phyloP scores from a whole-genome alignment of 495 filamentous ascomycete species.

The Mytilinidion resinicola region DNA sequence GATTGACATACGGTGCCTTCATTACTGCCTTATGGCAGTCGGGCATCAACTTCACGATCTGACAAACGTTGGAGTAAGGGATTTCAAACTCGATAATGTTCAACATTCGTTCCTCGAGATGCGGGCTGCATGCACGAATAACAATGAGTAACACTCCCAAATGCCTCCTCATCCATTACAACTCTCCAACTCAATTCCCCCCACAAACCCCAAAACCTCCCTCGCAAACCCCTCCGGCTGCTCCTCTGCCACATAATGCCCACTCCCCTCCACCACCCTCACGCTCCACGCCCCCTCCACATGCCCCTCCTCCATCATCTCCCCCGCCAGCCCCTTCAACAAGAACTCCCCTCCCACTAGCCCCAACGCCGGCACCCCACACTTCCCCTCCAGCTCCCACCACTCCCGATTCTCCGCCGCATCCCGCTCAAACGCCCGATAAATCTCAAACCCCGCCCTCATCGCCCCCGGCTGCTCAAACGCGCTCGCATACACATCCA shows the following conservation, averaged over 20 bases:
- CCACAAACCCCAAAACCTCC: constrained; percentile 33
- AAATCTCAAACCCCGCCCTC: constrained; percentile 37
- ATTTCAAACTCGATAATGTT: no score
- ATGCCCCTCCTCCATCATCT: constrained; percentile 35
- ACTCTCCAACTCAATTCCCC: constrained; percentile 4
- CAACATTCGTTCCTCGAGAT: no score
- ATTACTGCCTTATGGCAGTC: no score
- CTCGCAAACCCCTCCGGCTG: constrained; percentile 38
- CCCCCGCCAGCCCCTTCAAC: constrained; percentile 21
- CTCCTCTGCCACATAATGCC: constrained; percentile 41
- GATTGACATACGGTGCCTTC: no score
- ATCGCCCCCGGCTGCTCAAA: constrained; percentile 41
- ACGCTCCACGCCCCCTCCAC: constrained; percentile 15
- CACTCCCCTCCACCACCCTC: constrained; percentile 29
- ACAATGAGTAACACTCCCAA: no score
- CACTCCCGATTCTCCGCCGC: constrained; percentile 34
- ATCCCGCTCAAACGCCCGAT: constrained; percentile 42
- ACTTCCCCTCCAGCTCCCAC: constrained; percentile 38
- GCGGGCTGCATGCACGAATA: no score
- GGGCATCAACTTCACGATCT: no score
- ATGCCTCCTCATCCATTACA: no score
- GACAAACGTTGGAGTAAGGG: no score
- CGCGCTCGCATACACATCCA: constrained; percentile 37
- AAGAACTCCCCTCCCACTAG: constrained; percentile 35
- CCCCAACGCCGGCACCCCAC: constrained; percentile 35